Percentiles rank a stretch among this genome's conserved stretches.
phyloP scores from a whole-genome alignment of 1,139 yeast species.

The Schizosaccharomyces versatilis region DNA sequence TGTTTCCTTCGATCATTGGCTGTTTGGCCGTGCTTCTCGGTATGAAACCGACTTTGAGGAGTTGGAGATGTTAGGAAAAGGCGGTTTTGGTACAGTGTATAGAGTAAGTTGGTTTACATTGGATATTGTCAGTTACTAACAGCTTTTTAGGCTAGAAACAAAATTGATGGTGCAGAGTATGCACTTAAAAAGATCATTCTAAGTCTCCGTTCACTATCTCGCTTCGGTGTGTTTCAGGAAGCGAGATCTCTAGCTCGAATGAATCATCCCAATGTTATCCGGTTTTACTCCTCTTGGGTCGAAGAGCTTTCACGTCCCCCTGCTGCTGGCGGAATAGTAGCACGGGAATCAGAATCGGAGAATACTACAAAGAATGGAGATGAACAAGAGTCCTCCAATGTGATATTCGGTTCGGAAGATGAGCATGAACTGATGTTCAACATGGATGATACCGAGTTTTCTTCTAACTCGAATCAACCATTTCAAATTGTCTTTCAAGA shows the following conservation, averaged over 20 bases:
- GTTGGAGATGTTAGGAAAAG: constrained; percentile 74
- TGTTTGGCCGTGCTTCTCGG: constrained; percentile 26
- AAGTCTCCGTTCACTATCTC: not conserved
- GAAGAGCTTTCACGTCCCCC: constrained; percentile 22
- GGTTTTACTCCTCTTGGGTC: constrained; percentile 94
- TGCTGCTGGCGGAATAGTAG: not conserved
- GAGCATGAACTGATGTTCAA: not conserved
- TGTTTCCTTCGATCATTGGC: not conserved
- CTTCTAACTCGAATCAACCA: not conserved
- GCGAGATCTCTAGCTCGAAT: constrained; percentile 75
- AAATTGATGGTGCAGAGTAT: constrained; percentile 81
- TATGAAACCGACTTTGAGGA: constrained; percentile 79
- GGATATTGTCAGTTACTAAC: not conserved
- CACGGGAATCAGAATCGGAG: not conserved
- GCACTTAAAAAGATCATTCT: constrained; percentile 64
- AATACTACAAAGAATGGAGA: not conserved
- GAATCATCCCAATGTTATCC: constrained; percentile 82
- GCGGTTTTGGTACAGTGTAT: constrained; percentile 94
- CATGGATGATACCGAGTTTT: not conserved
- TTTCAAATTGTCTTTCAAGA: not conserved
- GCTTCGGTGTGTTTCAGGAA: constrained; percentile 44
- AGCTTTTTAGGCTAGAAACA: constrained; percentile 51
- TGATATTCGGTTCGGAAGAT: not conserved
- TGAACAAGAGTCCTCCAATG: too few relatives aligned
- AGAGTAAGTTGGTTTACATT: not conserved